Evolutionary conservation across 2,329 filamentous ascomycete species (phyloP).

Genomic region (Raffaelea ambrosiae): DNA sequence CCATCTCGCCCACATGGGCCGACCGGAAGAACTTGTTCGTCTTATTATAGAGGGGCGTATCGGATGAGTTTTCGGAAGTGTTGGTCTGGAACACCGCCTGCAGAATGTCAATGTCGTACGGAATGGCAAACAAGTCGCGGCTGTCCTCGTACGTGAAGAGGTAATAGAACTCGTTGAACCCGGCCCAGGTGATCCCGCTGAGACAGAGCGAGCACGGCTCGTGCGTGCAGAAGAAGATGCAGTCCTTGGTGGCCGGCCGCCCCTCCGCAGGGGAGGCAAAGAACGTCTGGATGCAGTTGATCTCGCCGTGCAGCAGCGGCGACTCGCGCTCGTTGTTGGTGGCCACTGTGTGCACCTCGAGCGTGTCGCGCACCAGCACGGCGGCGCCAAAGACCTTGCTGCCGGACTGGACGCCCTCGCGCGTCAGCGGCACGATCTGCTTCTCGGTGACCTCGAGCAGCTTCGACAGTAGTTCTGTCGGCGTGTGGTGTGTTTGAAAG

Average conservation of each 20-base stretch:
- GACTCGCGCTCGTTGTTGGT: constrained; percentile 49
- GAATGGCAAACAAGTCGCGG: constrained; percentile 45
- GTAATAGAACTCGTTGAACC: constrained; percentile 48
- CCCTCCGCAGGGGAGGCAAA: constrained; percentile 30
- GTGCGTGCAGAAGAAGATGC: constrained; percentile 50
- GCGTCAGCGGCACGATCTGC: constrained; percentile 42
- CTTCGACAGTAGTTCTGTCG: constrained; percentile 25
- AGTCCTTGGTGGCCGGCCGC: constrained; percentile 29
- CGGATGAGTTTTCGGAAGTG: constrained; percentile 26
- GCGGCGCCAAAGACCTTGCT: constrained; percentile 50
- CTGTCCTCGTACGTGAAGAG: constrained; percentile 53
- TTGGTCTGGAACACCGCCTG: constrained; percentile 45
- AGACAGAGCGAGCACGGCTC: constrained; percentile 51
- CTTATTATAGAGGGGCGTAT: constrained; percentile 42
- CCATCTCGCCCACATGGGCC: constrained; percentile 31
- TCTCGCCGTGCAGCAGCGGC: constrained; percentile 49
- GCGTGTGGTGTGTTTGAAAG: too few relatives aligned
- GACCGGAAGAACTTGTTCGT: constrained; percentile 46
- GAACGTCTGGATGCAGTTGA: constrained; percentile 52
- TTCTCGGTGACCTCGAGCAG: constrained; percentile 35
- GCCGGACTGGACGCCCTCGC: constrained; percentile 38
- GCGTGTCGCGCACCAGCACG: constrained; percentile 33
- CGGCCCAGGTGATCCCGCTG: constrained; percentile 49
- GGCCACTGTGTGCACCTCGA: constrained; percentile 36
- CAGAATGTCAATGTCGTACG: constrained; percentile 50